A percentile compares a stretch with the other conserved stretches of the same genome.
Conservation (phyloP, 106 monocot genomes). For the Chionographis japonica region DNA sequence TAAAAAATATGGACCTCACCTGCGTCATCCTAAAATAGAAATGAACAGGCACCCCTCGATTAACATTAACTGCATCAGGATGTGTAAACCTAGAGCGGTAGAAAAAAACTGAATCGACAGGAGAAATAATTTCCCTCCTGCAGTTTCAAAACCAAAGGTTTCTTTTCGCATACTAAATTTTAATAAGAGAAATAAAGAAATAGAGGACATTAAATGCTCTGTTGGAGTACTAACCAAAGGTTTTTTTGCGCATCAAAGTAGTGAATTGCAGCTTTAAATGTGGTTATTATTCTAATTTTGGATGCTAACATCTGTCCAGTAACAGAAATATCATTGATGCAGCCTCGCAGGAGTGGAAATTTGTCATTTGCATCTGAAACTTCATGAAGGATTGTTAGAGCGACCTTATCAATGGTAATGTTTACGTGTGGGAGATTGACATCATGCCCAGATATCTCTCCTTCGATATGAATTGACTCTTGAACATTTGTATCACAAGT, state of each 20-base stretch:
- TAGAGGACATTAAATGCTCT: not conserved
- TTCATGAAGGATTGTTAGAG: slow-evolving; percentile 57
- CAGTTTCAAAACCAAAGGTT: slow-evolving; percentile 16
- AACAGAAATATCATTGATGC: slow-evolving; percentile 35
- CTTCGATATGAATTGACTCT: slow-evolving; percentile 3
- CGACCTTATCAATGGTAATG: slow-evolving; percentile 39
- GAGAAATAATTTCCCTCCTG: slow-evolving; percentile 72
- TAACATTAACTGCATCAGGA: slow-evolving; percentile 12
- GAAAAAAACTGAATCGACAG: slow-evolving; percentile 43
- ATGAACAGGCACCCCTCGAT: slow-evolving; percentile 36
- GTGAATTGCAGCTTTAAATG: slow-evolving; percentile 29
- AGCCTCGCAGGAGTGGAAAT: slow-evolving; percentile 45
- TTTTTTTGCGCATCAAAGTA: slow-evolving; percentile 56
- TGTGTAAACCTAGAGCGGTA: slow-evolving; percentile 41
- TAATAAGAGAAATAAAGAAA: not conserved
- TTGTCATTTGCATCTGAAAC: slow-evolving; percentile 53
- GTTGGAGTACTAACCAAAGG: slow-evolving; percentile 46
- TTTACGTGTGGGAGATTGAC: slow-evolving; percentile 24
- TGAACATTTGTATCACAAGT: slow-evolving; percentile 15
- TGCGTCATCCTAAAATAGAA: slow-evolving; percentile 49
- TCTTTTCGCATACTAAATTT: not conserved
- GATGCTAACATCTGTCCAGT: slow-evolving; percentile 43
- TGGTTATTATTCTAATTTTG: slow-evolving; percentile 64
- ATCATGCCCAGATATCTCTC: slow-evolving; percentile 9
- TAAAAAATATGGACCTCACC: slow-evolving; percentile 30